Percentiles rank a stretch among this genome's conserved stretches.
Evolutionary conservation across 108 stramenopile genomes (phyloP).

Genomic region (Fragilaria crotonensis): DNA sequence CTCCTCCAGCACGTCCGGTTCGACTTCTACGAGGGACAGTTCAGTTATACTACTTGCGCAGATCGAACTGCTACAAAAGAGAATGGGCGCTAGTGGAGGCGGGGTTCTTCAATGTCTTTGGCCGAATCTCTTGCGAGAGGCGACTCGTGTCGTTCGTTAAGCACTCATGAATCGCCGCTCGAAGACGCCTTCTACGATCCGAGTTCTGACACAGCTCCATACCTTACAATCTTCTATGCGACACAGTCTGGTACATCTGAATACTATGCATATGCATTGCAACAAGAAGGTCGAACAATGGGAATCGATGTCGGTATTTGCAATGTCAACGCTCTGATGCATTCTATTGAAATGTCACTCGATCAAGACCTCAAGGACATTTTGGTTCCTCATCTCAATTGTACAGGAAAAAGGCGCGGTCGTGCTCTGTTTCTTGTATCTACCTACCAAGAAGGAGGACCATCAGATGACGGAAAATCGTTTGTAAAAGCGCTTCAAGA

Average conservation of each 20-base stretch:
- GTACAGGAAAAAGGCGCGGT: background rate
- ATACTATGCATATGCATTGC: background rate
- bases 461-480: background rate
- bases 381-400: background rate
- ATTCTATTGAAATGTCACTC: background rate
- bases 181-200: background rate
- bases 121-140: background rate
- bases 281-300: background rate
- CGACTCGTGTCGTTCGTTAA: background rate
- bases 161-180: background rate
- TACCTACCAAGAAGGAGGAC: background rate
- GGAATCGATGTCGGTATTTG: background rate
- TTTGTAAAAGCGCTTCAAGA: background rate
- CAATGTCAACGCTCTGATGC: background rate
- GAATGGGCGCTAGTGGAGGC: background rate
- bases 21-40: background rate
- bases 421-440: background rate
- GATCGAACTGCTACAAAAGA: background rate
- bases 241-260: background rate
- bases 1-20: background rate
- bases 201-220: background rate
- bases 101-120: background rate
- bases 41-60: background rate
- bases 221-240: background rate
- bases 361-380: background rate